Conservation (phyloP, 805 yeast species). For the Tetrapisispora fleetii region DNA sequence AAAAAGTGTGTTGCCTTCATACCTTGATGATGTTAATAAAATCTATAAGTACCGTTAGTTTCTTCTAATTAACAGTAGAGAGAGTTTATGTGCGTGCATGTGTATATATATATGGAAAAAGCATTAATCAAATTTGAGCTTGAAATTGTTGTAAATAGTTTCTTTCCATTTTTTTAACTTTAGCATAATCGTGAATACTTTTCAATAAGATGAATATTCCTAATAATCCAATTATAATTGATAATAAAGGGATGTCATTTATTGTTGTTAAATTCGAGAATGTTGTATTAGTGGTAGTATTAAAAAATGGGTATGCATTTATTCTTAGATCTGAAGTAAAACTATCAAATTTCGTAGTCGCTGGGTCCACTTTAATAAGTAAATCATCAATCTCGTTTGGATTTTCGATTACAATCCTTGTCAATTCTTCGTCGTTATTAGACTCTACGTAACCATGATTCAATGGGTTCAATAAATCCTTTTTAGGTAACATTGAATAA, state of each 20-base stretch:
- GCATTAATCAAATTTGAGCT: neutral
- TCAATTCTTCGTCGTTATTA: slow-evolving; percentile 15
- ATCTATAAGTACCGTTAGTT: neutral
- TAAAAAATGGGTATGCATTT: slow-evolving; percentile 21
- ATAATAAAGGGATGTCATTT: slow-evolving; percentile 40
- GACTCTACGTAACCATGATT: slow-evolving; percentile 11
- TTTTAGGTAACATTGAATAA: slow-evolving; percentile 42
- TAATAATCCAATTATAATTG: slow-evolving; percentile 52
- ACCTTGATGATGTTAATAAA: neutral
- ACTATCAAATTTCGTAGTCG: slow-evolving; percentile 18
- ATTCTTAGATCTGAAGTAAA: slow-evolving; percentile 22
- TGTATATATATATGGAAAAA: neutral
- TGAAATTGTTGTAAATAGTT: slow-evolving; percentile 20
- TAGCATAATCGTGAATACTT: slow-evolving; percentile 59
- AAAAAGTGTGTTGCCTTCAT: too few relatives aligned
- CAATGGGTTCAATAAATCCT: slow-evolving; percentile 25
- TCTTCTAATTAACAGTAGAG: too few relatives aligned
- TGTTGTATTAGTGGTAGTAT: neutral
- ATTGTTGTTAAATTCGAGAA: slow-evolving; percentile 3
- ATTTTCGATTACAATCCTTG: slow-evolving; percentile 42
- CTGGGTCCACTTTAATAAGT: slow-evolving; percentile 12
- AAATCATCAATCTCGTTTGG: slow-evolving; percentile 48
- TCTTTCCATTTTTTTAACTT: slow-evolving; percentile 67
- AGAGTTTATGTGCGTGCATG: neutral
- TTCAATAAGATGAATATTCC: slow-evolving; percentile 63